A percentile compares a stretch with the other conserved stretches of the same genome.
These are phyloP conservation scores for Hylodesmum podocarpum DNA, from an alignment of 306 rosid species.

Conservation along the genomic window DNA sequence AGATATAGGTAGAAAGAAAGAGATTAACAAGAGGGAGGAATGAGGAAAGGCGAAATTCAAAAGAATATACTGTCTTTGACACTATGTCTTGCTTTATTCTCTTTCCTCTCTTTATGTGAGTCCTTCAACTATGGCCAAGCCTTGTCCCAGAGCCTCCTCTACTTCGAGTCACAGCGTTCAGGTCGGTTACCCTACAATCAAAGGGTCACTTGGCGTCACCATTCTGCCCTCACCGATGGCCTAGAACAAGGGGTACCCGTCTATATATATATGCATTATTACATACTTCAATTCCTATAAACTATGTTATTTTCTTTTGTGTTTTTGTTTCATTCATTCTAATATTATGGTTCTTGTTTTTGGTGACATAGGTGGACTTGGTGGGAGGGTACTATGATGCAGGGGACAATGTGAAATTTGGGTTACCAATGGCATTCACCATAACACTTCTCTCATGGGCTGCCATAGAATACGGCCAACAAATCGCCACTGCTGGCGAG, in stretches of 20 bases:
- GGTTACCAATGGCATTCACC: conserved; percentile 88
- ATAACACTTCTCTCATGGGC: conserved; percentile 83
- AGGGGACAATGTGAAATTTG: conserved; percentile 87
- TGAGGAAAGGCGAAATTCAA: conserved; percentile 40
- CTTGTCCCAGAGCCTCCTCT: conserved; percentile 70
- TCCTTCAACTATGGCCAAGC: conserved; percentile 63
- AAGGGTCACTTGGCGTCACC: conserved; percentile 79
- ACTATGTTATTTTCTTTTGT: neutral
- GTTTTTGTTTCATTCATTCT: neutral
- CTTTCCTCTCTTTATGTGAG: conserved; percentile 35
- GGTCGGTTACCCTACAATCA: conserved; percentile 83
- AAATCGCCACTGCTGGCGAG: conserved; percentile 56
- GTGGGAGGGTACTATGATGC: conserved; percentile 95
- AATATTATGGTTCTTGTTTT: neutral
- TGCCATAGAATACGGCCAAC: conserved; percentile 58
- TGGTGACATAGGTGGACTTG: conserved; percentile 66
- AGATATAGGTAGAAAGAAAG: neutral
- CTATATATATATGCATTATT: no score
- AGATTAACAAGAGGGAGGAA: neutral
- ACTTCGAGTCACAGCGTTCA: conserved; percentile 87
- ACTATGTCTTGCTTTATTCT: conserved; percentile 37
- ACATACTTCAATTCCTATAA: neutral
- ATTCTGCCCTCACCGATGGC: conserved; percentile 82
- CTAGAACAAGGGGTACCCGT: conserved; percentile 82
- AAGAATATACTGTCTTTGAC: conserved; percentile 15